Percentiles rank a stretch among this genome's conserved stretches.
Evolutionary conservation across 352 stramenopile species (phyloP).

Genomic region (Pythium myriotylum): DNA sequence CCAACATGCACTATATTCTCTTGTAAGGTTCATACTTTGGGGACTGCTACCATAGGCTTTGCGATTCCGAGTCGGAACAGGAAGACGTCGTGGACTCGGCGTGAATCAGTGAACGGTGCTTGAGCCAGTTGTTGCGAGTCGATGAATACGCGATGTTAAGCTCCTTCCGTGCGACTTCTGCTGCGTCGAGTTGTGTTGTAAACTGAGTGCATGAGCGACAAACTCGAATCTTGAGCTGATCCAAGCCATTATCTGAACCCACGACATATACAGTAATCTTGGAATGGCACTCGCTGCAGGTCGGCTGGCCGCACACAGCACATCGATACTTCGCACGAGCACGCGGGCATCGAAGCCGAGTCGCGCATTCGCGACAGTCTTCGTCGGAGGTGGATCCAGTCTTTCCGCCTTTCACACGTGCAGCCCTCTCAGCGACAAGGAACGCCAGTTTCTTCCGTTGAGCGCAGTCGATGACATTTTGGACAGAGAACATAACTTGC

Average conservation of each 20-base stretch:
- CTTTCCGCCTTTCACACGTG: background rate
- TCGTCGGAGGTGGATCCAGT: background rate
- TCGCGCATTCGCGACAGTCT: slow-evolving; percentile 6
- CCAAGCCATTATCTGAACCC: background rate
- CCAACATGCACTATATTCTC: no score
- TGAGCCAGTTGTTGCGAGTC: background rate
- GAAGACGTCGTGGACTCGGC: no score
- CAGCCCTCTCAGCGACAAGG: slow-evolving; percentile 20
- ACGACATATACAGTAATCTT: background rate
- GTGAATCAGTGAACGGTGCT: background rate
- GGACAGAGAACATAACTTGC: slow-evolving; percentile 34
- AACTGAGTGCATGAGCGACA: slow-evolving; percentile 6
- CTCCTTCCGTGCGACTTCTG: slow-evolving; percentile 2
- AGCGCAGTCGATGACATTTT: slow-evolving; percentile 42
- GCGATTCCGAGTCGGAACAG: no score
- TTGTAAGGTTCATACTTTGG: no score
- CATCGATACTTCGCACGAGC: slow-evolving; percentile 5
- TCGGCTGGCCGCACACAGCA: slow-evolving; percentile 1
- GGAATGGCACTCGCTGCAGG: slow-evolving; percentile 9
- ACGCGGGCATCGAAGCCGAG: background rate
- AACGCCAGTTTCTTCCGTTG: slow-evolving; percentile 62
- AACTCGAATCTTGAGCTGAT: slow-evolving; percentile 7
- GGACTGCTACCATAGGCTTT: no score
- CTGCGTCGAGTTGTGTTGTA: background rate
- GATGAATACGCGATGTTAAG: background rate